These are phyloP conservation scores for Asterochloris sp. DNA, from an alignment of 139 green algal genomes.

Conservation along the genomic window DNA sequence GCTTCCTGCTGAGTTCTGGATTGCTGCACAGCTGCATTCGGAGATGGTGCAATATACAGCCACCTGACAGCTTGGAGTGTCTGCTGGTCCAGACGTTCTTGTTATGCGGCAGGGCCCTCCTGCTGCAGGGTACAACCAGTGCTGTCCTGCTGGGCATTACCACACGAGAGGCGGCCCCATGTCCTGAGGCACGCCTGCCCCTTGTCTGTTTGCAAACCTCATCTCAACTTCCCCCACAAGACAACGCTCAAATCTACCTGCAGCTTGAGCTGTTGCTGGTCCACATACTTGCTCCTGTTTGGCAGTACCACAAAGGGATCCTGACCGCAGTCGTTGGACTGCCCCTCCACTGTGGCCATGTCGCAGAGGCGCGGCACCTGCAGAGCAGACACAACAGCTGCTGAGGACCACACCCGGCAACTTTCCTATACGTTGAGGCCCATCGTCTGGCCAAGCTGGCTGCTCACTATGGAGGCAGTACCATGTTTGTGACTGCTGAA, in stretches of 20 bases:
- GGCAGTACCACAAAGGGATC: slow-evolving; percentile 86
- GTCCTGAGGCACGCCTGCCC: not conserved
- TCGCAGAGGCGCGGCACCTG: slow-evolving; percentile 72
- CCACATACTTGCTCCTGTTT: slow-evolving; percentile 76
- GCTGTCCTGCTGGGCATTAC: not conserved
- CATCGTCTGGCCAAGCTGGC: no score
- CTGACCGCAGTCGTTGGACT: slow-evolving; percentile 53
- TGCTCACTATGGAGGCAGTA: no score
- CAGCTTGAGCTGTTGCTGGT: slow-evolving; percentile 98
- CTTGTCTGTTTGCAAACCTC: not conserved
- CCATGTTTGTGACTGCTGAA: no score
- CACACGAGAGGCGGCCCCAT: not conserved
- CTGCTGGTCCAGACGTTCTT: no score
- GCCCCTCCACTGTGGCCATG: slow-evolving; percentile 3
- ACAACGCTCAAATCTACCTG: slow-evolving; percentile 38
- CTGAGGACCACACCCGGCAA: no score
- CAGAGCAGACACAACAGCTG: no score
- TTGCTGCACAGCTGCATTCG: no score
- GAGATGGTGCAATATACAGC: no score
- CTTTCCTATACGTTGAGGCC: no score
- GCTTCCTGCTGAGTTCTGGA: no score
- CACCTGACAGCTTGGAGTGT: no score
- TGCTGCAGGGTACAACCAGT: not conserved
- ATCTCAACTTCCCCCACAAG: not conserved
- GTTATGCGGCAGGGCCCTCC: not conserved